Conservation (phyloP, 179 eudicot species). For the Spergularia azorica region DNA sequence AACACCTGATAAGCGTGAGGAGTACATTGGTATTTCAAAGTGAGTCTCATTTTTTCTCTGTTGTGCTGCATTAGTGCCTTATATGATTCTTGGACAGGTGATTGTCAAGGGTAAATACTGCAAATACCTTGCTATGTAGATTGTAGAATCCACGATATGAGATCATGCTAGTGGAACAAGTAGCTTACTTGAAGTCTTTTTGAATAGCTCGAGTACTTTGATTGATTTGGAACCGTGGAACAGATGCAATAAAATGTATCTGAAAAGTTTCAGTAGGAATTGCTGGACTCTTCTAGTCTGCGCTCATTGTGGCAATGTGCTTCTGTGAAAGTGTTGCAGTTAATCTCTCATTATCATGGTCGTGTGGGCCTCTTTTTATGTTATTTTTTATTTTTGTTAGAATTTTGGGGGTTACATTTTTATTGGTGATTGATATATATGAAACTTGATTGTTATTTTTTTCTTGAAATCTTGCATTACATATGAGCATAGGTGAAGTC, state of each 20-base stretch:
- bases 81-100: neutral
- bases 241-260: neutral
- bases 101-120: neutral
- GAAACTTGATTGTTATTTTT: too few species aligned
- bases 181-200: neutral
- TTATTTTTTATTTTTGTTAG: too few species aligned
- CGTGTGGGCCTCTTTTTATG: too few species aligned
- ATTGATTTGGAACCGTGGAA: neutral
- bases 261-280: neutral
- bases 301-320: neutral
- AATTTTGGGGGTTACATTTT: too few species aligned
- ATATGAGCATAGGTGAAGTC: too few species aligned
- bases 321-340: neutral
- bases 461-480: too few species aligned
- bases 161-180: neutral
- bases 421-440: too few species aligned
- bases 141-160: too few species aligned
- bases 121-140: neutral
- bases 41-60: constrained; percentile 29
- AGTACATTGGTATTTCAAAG: constrained; percentile 72
- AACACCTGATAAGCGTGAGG: constrained; percentile 67
- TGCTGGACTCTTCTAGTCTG: constrained; percentile 2
- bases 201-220: neutral
- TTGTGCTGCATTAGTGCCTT: too few species aligned
- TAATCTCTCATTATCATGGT: neutral